These are phyloP conservation scores for Jackrogersella multiformis DNA, from an alignment of 495 filamentous ascomycete species.

Conservation along the genomic window DNA sequence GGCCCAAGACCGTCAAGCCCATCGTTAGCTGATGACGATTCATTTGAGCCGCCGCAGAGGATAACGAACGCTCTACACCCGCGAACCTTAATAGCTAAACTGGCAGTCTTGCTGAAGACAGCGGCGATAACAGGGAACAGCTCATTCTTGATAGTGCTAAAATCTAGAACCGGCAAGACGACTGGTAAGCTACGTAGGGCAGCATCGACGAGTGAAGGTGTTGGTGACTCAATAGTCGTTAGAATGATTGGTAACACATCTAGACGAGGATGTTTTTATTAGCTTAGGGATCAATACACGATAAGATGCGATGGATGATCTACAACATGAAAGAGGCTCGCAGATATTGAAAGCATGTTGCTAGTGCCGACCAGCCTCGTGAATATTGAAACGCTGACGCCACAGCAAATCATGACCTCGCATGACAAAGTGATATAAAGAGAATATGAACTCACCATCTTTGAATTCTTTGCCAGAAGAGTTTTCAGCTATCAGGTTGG, in stretches of 20 bases:
- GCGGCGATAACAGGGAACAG: conserved; percentile 88
- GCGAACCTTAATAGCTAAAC: conserved; percentile 90
- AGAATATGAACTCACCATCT: conserved; percentile 66
- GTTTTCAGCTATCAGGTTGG: conserved; percentile 75
- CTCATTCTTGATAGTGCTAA: conserved; percentile 94
- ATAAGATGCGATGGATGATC: too few relatives aligned
- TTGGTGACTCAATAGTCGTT: conserved; percentile 83
- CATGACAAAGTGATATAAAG: neutral
- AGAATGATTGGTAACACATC: conserved; percentile 88
- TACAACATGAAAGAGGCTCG: too few relatives aligned
- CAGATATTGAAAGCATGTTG: too few relatives aligned
- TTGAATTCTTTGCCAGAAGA: conserved; percentile 93
- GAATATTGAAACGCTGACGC: too few relatives aligned
- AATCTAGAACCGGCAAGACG: conserved; percentile 85
- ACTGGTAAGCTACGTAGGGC: conserved; percentile 76
- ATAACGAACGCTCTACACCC: conserved; percentile 89
- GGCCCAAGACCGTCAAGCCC: conserved; percentile 73
- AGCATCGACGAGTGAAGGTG: conserved; percentile 86
- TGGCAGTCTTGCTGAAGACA: conserved; percentile 91
- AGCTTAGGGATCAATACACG: conserved; percentile 10
- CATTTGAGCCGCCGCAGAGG: conserved; percentile 79
- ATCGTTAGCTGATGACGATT: conserved; percentile 63
- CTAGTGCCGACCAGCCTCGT: too few relatives aligned
- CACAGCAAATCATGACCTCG: neutral
- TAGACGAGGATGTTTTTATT: conserved; percentile 48